Conservation (phyloP, 768 basidiomycete species). For the Lentinula edodes region DNA sequence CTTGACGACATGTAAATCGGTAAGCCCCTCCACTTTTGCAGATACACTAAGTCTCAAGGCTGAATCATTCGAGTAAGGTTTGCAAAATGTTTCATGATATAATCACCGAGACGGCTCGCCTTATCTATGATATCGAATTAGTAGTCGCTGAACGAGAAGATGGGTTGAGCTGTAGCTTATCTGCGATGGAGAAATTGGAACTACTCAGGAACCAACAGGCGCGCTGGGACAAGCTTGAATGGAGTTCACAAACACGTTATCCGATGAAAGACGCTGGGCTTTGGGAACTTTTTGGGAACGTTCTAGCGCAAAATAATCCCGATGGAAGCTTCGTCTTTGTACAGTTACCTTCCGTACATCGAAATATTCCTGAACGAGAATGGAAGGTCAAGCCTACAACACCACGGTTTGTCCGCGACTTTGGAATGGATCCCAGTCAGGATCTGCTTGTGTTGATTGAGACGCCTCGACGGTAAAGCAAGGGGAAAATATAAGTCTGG, state of each 20-base stretch:
- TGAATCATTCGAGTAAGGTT: not conserved
- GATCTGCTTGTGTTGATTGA: constrained; percentile 55
- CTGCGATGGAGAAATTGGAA: constrained; percentile 28
- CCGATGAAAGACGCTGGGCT: constrained; percentile 37
- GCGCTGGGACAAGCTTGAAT: constrained; percentile 34
- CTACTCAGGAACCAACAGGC: constrained; percentile 31
- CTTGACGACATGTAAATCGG: not conserved
- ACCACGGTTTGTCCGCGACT: constrained; percentile 40
- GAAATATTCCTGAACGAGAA: constrained; percentile 37
- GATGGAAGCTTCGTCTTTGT: constrained; percentile 32
- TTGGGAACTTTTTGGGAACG: constrained; percentile 57
- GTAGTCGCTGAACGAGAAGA: constrained; percentile 36
- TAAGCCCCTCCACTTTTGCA: not conserved
- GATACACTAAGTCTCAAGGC: not conserved
- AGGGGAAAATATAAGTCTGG: constrained; percentile 8
- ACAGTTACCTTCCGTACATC: constrained; percentile 43
- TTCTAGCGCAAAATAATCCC: constrained; percentile 38
- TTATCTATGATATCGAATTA: constrained; percentile 42
- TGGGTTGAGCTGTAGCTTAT: constrained; percentile 23
- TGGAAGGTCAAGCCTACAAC: constrained; percentile 36
- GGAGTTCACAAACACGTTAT: constrained; percentile 25
- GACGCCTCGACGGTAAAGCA: constrained; percentile 26
- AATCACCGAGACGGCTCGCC: constrained; percentile 22
- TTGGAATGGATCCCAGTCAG: constrained; percentile 62
- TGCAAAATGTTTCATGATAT: constrained; percentile 2